phyloP scores from a whole-genome alignment of 345 rosid genomes.

The Lagerstroemia speciosa region DNA sequence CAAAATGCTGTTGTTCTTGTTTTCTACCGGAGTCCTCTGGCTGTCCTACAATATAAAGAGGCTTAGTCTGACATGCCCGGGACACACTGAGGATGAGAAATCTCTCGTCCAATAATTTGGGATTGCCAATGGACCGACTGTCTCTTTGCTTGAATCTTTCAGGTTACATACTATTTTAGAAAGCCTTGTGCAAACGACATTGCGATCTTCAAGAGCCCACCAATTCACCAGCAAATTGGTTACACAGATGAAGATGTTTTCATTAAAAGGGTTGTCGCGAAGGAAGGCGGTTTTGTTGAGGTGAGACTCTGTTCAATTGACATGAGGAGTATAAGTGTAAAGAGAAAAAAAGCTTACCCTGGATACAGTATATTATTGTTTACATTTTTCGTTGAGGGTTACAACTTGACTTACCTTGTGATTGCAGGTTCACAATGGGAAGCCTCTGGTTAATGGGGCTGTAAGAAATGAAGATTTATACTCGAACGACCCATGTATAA shows the following conservation, averaged over 20 bases:
- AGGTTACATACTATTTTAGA: slow-evolving; percentile 82
- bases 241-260: slow-evolving; percentile 87
- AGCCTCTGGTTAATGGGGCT: slow-evolving; percentile 68
- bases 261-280: slow-evolving; percentile 79
- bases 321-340: neutral
- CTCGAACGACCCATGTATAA: slow-evolving; percentile 69
- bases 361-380: neutral
- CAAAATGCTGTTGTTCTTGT: neutral
- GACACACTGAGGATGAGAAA: neutral
- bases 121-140: neutral
- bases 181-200: slow-evolving; percentile 92
- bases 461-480: slow-evolving; percentile 54
- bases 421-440: slow-evolving; percentile 62
- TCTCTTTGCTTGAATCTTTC: slow-evolving; percentile 19
- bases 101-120: neutral
- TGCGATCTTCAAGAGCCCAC: slow-evolving; percentile 90
- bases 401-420: neutral
- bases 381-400: neutral
- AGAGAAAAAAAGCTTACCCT: no score
- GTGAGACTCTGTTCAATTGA: slow-evolving; percentile 25
- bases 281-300: slow-evolving; percentile 90
- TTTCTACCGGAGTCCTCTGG: no score
- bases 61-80: neutral
- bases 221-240: slow-evolving; percentile 89
- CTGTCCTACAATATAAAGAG: neutral